Percentiles rank a stretch among this genome's conserved stretches.
Conservation (phyloP, 1,284 basidiomycete genomes). For the Cryptococcus sp. region DNA sequence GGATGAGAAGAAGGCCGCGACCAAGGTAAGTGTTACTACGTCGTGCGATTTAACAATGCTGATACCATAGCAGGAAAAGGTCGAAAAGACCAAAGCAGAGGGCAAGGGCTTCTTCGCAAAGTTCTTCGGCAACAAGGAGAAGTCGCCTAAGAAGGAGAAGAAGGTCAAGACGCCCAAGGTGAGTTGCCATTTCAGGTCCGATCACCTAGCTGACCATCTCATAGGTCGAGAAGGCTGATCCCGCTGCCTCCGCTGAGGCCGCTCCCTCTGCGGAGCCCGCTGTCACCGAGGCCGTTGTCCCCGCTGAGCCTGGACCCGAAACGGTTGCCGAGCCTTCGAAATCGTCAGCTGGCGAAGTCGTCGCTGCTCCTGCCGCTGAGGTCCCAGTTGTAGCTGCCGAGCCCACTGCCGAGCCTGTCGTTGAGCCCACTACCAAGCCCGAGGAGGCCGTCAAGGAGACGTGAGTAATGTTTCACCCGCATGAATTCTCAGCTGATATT, state of each 20-base stretch:
- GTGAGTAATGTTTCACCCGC: constrained; percentile 25
- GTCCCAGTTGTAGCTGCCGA: constrained; percentile 14
- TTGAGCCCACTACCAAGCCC: constrained; percentile 11
- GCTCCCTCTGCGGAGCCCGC: constrained; percentile 12
- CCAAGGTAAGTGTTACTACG: constrained; percentile 29
- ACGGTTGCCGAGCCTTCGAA: constrained; percentile 16
- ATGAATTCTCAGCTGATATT: background rate
- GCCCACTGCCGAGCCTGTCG: constrained; percentile 15
- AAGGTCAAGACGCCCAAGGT: constrained; percentile 50
- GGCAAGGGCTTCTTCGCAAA: constrained; percentile 46
- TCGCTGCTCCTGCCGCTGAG: constrained; percentile 16
- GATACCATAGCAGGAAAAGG: constrained; percentile 30
- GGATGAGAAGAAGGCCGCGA: constrained; percentile 33
- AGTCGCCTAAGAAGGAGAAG: constrained; percentile 45
- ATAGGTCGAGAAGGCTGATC: constrained; percentile 41
- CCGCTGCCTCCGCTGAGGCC: constrained; percentile 18
- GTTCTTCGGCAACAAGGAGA: constrained; percentile 38
- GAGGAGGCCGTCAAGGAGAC: constrained; percentile 33
- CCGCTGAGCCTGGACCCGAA: constrained; percentile 9
- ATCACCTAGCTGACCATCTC: constrained; percentile 5
- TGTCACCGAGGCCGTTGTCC: constrained; percentile 13
- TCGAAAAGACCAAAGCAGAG: constrained; percentile 43
- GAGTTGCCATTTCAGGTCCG: background rate
- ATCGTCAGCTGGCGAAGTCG: constrained; percentile 7
- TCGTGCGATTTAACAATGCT: background rate